Conservation (phyloP, 2,329 filamentous ascomycete species). For the Pseudogymnoascus sp. region DNA sequence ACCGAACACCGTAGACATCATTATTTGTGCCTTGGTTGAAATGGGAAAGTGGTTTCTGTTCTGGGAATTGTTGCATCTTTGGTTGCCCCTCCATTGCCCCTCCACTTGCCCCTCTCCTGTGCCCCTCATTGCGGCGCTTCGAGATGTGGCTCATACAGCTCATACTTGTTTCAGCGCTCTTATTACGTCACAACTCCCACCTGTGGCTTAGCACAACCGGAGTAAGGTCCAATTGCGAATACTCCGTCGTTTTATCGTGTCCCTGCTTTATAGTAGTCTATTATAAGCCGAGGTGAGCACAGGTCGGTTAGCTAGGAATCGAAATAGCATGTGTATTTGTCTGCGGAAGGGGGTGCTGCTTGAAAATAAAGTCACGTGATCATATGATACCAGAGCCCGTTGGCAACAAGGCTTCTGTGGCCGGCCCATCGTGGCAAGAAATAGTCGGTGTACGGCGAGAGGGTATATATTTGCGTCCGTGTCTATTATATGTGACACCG, state of each 20-base stretch:
- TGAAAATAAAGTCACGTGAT: not conserved
- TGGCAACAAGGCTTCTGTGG: not conserved
- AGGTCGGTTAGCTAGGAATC: not conserved
- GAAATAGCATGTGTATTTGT: not conserved
- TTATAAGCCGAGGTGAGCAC: not conserved
- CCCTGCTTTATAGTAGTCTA: not conserved
- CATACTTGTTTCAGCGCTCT: not conserved
- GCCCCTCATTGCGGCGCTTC: not conserved
- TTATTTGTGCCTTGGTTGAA: not conserved
- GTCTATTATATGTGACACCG: not conserved
- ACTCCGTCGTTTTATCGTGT: not conserved
- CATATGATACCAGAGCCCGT: too few relatives aligned
- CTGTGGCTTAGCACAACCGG: conserved; percentile 1
- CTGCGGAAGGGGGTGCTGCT: not conserved
- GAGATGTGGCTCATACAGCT: not conserved
- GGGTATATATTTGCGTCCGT: not conserved
- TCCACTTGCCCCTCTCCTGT: not conserved
- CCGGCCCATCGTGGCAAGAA: not conserved
- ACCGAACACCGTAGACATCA: not conserved
- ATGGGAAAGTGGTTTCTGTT: not conserved
- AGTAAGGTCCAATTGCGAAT: not conserved
- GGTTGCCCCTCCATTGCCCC: conserved; percentile 1
- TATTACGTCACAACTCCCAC: not conserved
- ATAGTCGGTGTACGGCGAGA: not conserved
- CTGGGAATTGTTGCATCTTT: not conserved